phyloP scores from a whole-genome alignment of 2,329 filamentous ascomycete genomes.

The Calonectria henricotiae region DNA sequence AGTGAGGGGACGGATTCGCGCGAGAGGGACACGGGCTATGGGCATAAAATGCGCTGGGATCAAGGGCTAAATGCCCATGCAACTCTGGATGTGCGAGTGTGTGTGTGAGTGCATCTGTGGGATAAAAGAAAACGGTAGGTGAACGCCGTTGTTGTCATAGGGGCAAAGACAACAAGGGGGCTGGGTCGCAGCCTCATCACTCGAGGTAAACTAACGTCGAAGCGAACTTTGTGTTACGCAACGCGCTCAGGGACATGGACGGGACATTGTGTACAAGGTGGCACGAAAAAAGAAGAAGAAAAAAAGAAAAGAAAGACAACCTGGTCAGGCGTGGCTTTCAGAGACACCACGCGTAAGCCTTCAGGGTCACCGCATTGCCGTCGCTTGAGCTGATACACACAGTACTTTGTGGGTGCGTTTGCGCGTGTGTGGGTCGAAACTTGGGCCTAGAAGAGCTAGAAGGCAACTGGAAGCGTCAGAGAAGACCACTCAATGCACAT shows the following conservation, averaged over 20 bases:
- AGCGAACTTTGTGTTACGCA: constrained; percentile 5
- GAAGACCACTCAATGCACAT: constrained; percentile 25
- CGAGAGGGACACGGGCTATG: constrained; percentile 1
- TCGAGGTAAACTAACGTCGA: constrained; percentile 5
- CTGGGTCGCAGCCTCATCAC: constrained; percentile 2
- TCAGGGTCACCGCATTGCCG: constrained; percentile 28
- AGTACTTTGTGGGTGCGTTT: background rate
- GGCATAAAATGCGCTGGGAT: constrained; percentile 18
- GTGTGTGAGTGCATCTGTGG: background rate
- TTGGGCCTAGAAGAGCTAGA: constrained; percentile 26
- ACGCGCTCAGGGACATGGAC: background rate
- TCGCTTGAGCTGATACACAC: background rate
- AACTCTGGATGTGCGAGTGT: background rate
- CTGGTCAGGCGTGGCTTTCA: constrained; percentile 26
- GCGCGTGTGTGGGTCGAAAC: background rate
- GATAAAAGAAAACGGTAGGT: background rate
- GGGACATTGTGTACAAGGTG: background rate
- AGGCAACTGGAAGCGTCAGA: constrained; percentile 32
- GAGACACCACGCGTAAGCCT: constrained; percentile 19
- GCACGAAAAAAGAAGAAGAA: background rate
- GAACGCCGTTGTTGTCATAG: background rate
- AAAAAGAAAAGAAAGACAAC: constrained; percentile 9
- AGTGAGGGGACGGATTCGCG: background rate
- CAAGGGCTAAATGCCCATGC: constrained; percentile 5
- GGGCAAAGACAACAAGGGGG: background rate